These are phyloP conservation scores for Paxillus ammoniavirescens DNA, from an alignment of 768 basidiomycete species.

Conservation along the genomic window DNA sequence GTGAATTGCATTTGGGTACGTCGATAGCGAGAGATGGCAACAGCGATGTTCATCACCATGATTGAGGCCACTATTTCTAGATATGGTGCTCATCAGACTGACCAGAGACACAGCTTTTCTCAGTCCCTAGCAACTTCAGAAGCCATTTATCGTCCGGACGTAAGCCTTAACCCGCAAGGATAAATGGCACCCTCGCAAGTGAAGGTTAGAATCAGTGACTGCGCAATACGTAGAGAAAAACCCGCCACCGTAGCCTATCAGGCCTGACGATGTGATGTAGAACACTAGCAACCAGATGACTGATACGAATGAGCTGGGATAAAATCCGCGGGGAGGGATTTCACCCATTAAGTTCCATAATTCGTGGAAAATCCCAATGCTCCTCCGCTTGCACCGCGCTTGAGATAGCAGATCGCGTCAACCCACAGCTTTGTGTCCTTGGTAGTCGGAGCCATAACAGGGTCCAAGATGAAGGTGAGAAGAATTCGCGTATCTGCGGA, in stretches of 20 bases:
- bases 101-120: neutral
- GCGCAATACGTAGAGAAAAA: conserved; percentile 3
- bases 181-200: conserved; percentile 42
- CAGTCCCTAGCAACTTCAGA: neutral
- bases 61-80: neutral
- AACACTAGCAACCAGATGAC: conserved; percentile 44
- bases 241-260: conserved; percentile 42
- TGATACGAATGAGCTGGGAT: conserved; percentile 8
- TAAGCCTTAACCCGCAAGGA: conserved; percentile 49
- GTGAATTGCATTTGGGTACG: neutral
- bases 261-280: conserved; percentile 43
- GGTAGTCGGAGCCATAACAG: conserved; percentile 40
- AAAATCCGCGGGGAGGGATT: neutral
- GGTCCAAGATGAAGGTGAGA: conserved; percentile 46
- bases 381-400: conserved; percentile 46
- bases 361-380: conserved; percentile 57
- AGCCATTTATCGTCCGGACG: conserved; percentile 2
- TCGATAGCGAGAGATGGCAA: neutral
- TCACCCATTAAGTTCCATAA: conserved; percentile 48
- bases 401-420: conserved; percentile 49
- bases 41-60: neutral
- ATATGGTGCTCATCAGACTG: neutral
- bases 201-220: neutral
- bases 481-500: conserved; percentile 48
- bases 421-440: conserved; percentile 60